Base-by-base conservation (phyloP, 306 rosid genomes). In the Sicyos edulis region DNA sequence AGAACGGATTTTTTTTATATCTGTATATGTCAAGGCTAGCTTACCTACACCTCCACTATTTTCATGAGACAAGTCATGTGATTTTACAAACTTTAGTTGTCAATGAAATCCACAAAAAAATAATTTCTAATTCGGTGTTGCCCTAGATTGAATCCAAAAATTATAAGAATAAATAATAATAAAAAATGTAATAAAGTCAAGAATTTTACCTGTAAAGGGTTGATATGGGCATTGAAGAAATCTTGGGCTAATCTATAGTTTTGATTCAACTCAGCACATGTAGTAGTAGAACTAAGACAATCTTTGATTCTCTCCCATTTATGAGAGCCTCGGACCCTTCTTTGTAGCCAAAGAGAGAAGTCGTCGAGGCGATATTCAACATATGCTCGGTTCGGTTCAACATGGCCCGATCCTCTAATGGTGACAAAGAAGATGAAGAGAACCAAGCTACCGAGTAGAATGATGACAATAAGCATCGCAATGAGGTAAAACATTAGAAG, bases 221-320 rank as follows among this genome's bases (percentile, higher is more conserved):
- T 85, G 7, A 93, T 72, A 69, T 40, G 96, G 0, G 98, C 87
- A 20, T 87, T 87, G 62, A 93, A 90, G 81, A 88, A 93, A 67
- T 93, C 97, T 71, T 82, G 92, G 82, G 97, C 87, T 90, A 81
- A 88, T 44, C 89, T 75, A 22, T 60, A 93, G 19, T 70, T 88
- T 71, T 93, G 98, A 68, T 82, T 93, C 81, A 93, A 75, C 87
- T 88, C 96, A 54, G 83, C 86, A 56, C 98, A 93, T 85, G 84
- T 81, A 40, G 71, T 80, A 0, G 88, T 80, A 0, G 87, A 74
- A 71, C 91, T 82, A 12, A 93, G 90, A 32, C 98, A 93, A 26
- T 55, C 75, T 63, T 86, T 83, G n/a, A 93, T 90, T 45, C 78
- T 70, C 6, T 86, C 96, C 98, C 98, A 93, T 72, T 90, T 90